Base-by-base conservation (phyloP, 805 yeast species). In the Zygosaccharomyces gambellarensis region DNA sequence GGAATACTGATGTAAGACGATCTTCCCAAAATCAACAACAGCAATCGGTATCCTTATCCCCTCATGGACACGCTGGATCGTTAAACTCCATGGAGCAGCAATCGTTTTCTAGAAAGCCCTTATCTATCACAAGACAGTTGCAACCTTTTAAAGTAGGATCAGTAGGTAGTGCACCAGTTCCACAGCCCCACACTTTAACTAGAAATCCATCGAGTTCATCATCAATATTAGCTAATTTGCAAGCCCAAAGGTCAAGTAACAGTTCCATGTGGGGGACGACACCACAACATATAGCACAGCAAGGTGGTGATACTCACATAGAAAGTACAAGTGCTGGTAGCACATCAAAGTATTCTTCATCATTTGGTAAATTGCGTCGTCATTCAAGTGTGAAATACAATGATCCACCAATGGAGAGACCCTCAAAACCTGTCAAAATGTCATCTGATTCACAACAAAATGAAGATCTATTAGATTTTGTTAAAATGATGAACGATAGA, bases 331-430 rank as follows among this genome's bases (percentile, higher is more conserved):
- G 71, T 59, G 50, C 64, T 49, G 64, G 62, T 7, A 73, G 74
- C 23, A 71, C 83, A 0, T 84, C 87, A 1, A 75, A 82, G 54
- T 85, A 83, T 55, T 78, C 87, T 2, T 81, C 92, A 0, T 83
- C 90, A 0, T 84, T 84, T 64, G 87, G 87, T 0, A 81, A 83
- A n/a, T 70, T 87, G 43, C 75, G 84, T n/a, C 72, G 86, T 21
- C 68, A 70, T 44, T 70, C 79, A 9, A 68, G 74, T 51, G 48
- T 70, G 11, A 67, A 69, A 51, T 61, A 71, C 48, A 64, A 72
- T 3, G 68, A 56, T 12, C 46, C 67, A 9, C 58, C 63, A 30
- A 45, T 56, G 5, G 70, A 64, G 8, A 59, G 58, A 29, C 60
- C 63, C 0, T 31, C 42, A 7, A 61, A 48, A 47, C 49, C 55